A percentile compares a stretch with the other conserved stretches of the same genome.
phyloP scores from a whole-genome alignment of 257 asterid genomes.

The Parsonsia alboflavescens region DNA sequence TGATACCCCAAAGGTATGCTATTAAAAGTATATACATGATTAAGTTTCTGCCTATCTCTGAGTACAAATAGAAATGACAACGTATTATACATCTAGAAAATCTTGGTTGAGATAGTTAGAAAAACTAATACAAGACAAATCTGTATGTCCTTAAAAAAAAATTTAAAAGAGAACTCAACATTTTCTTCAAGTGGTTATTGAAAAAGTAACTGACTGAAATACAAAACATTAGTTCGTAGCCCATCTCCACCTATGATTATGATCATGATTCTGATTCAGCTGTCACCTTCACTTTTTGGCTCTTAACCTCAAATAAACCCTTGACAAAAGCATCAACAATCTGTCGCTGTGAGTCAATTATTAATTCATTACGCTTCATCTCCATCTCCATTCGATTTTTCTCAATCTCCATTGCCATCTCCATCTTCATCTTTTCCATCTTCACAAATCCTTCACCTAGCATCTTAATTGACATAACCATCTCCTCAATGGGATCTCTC shows the following conservation, averaged over 20 bases:
- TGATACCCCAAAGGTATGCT: conserved; percentile 10
- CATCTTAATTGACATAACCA: conserved; percentile 56
- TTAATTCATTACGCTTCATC: conserved; percentile 73
- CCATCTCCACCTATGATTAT: neutral
- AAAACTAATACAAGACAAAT: conserved; percentile 1
- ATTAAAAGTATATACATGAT: conserved; percentile 5
- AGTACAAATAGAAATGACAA: neutral
- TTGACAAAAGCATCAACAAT: conserved; percentile 75
- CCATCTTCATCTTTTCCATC: conserved; percentile 88
- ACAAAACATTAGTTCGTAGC: neutral
- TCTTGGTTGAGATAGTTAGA: neutral
- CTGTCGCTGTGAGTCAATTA: conserved; percentile 78
- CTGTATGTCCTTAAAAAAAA: neutral
- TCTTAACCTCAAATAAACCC: conserved; percentile 63
- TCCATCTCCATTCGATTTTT: conserved; percentile 87
- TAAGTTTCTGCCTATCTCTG: neutral
- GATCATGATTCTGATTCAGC: conserved; percentile 32
- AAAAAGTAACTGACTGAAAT: neutral
- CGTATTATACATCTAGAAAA: conserved; percentile 4
- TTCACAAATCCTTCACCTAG: conserved; percentile 82
- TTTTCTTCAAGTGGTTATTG: neutral
- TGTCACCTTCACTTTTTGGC: conserved; percentile 41
- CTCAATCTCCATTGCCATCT: conserved; percentile 82
- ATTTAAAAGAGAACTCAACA: neutral
- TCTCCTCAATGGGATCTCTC: conserved; percentile 54